phyloP scores from a whole-genome alignment of 176 grass and related monocot genomes.

The Triticum monococcum region DNA sequence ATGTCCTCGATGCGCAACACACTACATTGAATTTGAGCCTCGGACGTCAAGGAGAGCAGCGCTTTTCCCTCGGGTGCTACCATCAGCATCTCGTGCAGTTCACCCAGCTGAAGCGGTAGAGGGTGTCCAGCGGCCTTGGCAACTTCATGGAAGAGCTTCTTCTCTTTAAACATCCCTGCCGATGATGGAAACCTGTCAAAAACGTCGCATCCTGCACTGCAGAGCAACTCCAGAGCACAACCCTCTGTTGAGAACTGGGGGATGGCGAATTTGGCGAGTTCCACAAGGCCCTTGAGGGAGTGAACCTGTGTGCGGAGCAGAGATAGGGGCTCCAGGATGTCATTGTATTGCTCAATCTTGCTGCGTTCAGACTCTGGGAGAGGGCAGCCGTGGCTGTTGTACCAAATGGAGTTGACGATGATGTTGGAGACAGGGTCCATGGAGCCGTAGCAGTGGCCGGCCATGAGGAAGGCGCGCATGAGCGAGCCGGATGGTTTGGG shows the following conservation, averaged over 20 bases:
- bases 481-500: not conserved
- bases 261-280: not conserved
- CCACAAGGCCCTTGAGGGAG: not conserved
- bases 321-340: not conserved
- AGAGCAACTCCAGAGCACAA: not conserved
- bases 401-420: not conserved
- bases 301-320: not conserved
- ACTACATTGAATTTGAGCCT: too few relatives aligned
- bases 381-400: not conserved
- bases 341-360: not conserved
- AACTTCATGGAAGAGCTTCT: not conserved
- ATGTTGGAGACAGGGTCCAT: not conserved
- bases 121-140: not conserved
- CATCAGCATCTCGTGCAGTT: not conserved
- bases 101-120: not conserved
- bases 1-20: not conserved
- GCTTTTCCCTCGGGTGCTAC: not conserved
- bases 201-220: not conserved
- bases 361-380: not conserved
- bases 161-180: not conserved
- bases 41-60: not conserved
- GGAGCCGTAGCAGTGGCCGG: not conserved
- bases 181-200: not conserved
- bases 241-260: not conserved
- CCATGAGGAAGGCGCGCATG: not conserved